Evolutionary conservation across 805 yeast species (phyloP), one percentile per base, ranked within the genome.

Genomic region (Peterozyma xylosa): DNA sequence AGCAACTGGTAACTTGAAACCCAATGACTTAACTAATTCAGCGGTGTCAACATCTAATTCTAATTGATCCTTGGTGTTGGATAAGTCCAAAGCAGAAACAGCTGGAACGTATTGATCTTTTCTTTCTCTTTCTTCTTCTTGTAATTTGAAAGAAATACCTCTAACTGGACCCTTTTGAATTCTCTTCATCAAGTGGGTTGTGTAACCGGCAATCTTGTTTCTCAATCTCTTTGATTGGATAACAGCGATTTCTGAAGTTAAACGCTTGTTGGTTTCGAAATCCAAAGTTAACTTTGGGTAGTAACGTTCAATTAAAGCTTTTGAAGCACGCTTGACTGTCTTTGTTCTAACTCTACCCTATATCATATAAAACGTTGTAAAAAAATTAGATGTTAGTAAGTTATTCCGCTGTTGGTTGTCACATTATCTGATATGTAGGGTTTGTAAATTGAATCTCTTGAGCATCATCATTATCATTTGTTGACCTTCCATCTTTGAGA

Each of bases 61-160:
- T 73, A 93, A 86, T 68, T 86, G 93, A 71, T 89, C 89, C 76
- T 89, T 88, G 70, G 93, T 82, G 84, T 86, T 87, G 60, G 95
- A 82, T 69, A 93, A 85, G 79, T 93, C 98, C 72, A 93, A 87
- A 74, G 99, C 99, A 69, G 99, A 95, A 68, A 90, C 95, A 73
- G 90, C 98, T 77, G 99, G 99, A 67, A 95, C 99, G 78, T 90
- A 93, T 80, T 93, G 99, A 78, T 93, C 98, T 80, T 95, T 93
- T 80, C 99, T 87, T 82, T 93, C 99, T 84, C 99, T 91, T 85
- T 93, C 99, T 80, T 93, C 99, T 81, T 93, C 99, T 83, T 93
- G 99, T 70, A 93, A 87, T 77, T 95, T 95, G 96, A 93, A 93
- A 64, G 99, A 93, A 64, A 93, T 95, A 80, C 99, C 99, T 84